Conservation (phyloP, 140 eudicot species). For the Stevia rebaudiana region DNA sequence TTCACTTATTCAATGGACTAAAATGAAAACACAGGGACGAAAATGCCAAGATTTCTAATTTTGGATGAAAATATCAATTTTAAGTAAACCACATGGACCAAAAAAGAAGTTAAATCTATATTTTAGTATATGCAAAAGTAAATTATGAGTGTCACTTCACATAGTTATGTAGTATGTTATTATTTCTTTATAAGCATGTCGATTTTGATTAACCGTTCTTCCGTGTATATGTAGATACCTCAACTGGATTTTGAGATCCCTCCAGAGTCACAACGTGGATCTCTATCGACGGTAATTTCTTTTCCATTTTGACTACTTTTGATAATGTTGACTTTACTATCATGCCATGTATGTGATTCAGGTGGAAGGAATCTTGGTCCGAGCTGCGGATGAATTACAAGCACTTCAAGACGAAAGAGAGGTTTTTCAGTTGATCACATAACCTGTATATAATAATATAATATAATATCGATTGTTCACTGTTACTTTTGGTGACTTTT, state of each 20-base stretch:
- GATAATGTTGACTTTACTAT: constrained; percentile 1
- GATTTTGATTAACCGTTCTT: constrained; percentile 9
- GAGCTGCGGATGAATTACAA: constrained; percentile 68
- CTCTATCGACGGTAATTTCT: constrained; percentile 68
- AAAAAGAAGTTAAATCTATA: no score
- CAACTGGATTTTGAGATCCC: constrained; percentile 97
- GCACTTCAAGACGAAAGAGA: constrained; percentile 92
- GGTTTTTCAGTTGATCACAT: constrained; percentile 33
- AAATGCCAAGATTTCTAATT: no score
- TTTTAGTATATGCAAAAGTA: neutral
- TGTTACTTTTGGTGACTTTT: constrained; percentile 5
- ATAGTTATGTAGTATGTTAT: constrained; percentile 1
- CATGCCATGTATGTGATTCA: constrained; percentile 19
- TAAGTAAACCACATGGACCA: no score
- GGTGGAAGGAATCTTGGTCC: constrained; percentile 82
- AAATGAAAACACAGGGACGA: no score
- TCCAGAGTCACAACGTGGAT: constrained; percentile 97
- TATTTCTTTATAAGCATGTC: neutral
- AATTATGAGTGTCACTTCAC: neutral
- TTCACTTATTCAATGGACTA: no score
- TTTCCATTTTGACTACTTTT: neutral
- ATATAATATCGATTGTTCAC: neutral
- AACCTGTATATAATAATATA: neutral
- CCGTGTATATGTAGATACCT: constrained; percentile 54
- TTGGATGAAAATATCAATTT: no score